Conservation (phyloP, 192 early-diverging fungal genomes). For the Rhizophagus prolifer region DNA sequence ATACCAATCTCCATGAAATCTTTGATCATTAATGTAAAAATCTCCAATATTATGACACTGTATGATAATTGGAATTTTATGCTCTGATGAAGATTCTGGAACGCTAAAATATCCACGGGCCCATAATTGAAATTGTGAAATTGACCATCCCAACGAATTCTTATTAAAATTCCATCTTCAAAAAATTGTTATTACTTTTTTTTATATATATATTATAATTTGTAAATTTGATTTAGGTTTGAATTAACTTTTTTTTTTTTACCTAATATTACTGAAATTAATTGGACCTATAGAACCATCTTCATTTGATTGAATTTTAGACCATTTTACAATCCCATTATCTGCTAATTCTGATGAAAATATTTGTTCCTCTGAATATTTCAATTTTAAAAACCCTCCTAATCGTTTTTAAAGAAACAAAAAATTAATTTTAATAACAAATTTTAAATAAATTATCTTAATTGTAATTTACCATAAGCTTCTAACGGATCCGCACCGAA, state of each 20-base stretch:
- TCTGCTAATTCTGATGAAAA: conserved; percentile 70
- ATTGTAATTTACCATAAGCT: conserved; percentile 55
- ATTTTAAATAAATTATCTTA: background rate
- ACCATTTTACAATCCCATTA: conserved; percentile 61
- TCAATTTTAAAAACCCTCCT: conserved; percentile 66
- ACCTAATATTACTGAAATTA: conserved; percentile 46
- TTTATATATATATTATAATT: background rate
- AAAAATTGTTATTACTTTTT: conserved; percentile 16
- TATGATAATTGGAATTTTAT: conserved; percentile 34
- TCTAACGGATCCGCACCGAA: conserved; percentile 71
- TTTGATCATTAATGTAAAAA: conserved; percentile 63
- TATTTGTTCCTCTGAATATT: conserved; percentile 42
- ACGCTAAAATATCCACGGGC: conserved; percentile 38
- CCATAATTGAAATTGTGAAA: conserved; percentile 56
- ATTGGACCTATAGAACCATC: conserved; percentile 59
- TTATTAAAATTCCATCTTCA: conserved; percentile 63
- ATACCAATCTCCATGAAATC: conserved; percentile 66
- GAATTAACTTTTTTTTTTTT: background rate
- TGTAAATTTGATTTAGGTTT: no score
- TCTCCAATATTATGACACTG: conserved; percentile 54
- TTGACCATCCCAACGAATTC: conserved; percentile 54
- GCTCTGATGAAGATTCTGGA: background rate
- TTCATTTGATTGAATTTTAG: conserved; percentile 43
- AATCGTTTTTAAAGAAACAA: background rate
- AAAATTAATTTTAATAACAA: background rate